A percentile compares a stretch with the other conserved stretches of the same genome.
These are phyloP conservation scores for Centrapalus pauciflorus DNA, from an alignment of 129 eudicot species.

Conservation along the genomic window DNA sequence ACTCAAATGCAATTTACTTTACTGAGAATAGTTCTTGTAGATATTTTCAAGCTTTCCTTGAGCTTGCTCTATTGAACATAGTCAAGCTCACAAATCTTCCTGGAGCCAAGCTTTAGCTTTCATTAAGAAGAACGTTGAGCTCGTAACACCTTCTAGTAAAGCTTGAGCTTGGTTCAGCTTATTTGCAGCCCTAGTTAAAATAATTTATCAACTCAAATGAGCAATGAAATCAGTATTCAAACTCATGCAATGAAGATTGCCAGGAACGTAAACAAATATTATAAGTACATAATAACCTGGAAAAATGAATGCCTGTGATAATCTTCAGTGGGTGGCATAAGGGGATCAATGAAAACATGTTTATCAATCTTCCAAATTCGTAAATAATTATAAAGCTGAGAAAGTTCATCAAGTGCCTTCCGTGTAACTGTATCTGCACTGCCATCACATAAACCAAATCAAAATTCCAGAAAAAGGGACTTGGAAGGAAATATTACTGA, in stretches of 20 bases:
- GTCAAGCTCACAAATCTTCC: no score
- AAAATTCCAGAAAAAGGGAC: not conserved
- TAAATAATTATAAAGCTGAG: constrained; percentile 71
- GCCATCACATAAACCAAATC: constrained; percentile 1
- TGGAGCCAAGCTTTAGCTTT: no score
- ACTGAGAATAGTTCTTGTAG: no score
- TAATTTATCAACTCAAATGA: not conserved
- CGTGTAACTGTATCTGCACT: constrained; percentile 67
- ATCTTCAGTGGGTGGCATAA: constrained; percentile 90
- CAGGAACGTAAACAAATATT: not conserved
- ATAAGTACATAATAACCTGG: constrained; percentile 45
- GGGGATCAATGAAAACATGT: constrained; percentile 69
- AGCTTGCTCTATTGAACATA: no score
- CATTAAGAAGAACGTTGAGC: no score
- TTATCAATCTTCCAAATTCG: constrained; percentile 72
- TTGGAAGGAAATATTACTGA: not conserved
- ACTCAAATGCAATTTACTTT: no score
- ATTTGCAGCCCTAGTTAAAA: not conserved
- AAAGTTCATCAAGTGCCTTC: constrained; percentile 87
- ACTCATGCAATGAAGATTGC: not conserved
- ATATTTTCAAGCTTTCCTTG: no score
- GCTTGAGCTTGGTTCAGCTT: no score
- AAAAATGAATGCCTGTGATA: constrained; percentile 86
- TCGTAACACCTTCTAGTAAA: no score
- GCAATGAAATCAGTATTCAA: not conserved